Base-by-base conservation (phyloP, 371 early-diverging fungal genomes). In the Dichotomocladium elegans region DNA sequence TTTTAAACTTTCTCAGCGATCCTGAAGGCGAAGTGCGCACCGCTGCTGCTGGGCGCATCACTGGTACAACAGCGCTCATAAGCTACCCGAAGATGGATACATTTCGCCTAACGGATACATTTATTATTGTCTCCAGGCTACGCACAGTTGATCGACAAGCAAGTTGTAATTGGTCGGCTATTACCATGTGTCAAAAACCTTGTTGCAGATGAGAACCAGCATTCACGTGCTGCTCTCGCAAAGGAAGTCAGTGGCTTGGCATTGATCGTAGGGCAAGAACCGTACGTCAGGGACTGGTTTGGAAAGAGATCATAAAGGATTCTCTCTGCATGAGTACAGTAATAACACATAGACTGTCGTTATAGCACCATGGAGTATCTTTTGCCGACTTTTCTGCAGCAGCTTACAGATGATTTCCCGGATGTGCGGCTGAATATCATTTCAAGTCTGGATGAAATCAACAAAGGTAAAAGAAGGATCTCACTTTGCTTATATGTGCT, bases 401-500 rank as follows among this genome's bases (percentile, higher is more conserved):
- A 94, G 51, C 80, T 99, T 53, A 99, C 96, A 72, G 99, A 99
- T 64, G 94, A 95, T 57, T 91, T 93, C 67, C 89, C 96, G 11
- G 99, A 99, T 53, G 99, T 99, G 47, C 91, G 99, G 44, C 83
- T 99, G 46, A 96, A 96, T 73, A 91, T 99, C 54, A 99, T 99
- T 57, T 94, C 96, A 10, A 95, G 94, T 73, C 82, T 99, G 56
- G 98, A 96, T 62, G 85, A 86, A 26, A 93, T 96, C 41, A 96
- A 96, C 70, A 78, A 88, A 67, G 87, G 88, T 87, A 61, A 62
- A n/a, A 43, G 22, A 31, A 25, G 14, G 9, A 28, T 15, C 7
- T n/a, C 21, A 17, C 19, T 5, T 52, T 47, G 15, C 0, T 15
- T 6, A 27, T 43, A 10, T 31, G 19, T 21, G 15, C 19, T 35